Evolutionary conservation across 1,284 basidiomycete species (phyloP).

Genomic region (Cutaneotrichosporon sp.): DNA sequence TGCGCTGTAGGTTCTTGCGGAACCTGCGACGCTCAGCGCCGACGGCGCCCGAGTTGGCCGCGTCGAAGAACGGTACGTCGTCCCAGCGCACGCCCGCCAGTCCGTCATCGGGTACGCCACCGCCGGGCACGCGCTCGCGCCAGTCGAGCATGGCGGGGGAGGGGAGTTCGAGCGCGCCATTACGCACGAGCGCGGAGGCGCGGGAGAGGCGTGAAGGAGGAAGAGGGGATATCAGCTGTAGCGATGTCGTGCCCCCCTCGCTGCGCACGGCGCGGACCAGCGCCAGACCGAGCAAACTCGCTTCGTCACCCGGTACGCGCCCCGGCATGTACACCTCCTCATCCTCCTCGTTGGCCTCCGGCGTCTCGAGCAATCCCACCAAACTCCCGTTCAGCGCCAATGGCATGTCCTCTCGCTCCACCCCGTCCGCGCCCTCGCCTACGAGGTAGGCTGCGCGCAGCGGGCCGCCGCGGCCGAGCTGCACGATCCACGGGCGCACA

Average conservation of each 20-base stretch:
- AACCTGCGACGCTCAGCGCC: constrained; percentile 65
- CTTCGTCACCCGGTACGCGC: constrained; percentile 53
- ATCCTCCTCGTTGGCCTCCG: not conserved
- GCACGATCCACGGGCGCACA: constrained; percentile 62
- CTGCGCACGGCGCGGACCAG: constrained; percentile 59
- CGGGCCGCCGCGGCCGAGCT: constrained; percentile 49
- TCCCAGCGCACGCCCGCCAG: constrained; percentile 54
- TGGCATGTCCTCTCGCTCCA: constrained; percentile 60
- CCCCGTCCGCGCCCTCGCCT: constrained; percentile 69
- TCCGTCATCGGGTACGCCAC: constrained; percentile 37
- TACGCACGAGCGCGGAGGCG: constrained; percentile 60
- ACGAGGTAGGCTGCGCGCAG: constrained; percentile 61
- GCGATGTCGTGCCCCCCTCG: constrained; percentile 5
- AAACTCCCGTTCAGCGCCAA: constrained; percentile 74
- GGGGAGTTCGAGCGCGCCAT: constrained; percentile 78
- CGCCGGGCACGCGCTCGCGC: constrained; percentile 28
- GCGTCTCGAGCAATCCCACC: constrained; percentile 60
- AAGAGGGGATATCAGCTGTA: constrained; percentile 70
- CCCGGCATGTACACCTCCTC: constrained; percentile 56
- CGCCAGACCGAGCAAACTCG: constrained; percentile 63
- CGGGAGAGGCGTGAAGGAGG: constrained; percentile 51
- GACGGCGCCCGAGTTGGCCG: constrained; percentile 57
- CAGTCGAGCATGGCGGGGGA: constrained; percentile 82
- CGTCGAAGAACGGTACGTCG: constrained; percentile 74
- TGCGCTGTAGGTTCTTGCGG: constrained; percentile 82